phyloP scores from a whole-genome alignment of 179 eudicot species.

The Patellifolia procumbens region DNA sequence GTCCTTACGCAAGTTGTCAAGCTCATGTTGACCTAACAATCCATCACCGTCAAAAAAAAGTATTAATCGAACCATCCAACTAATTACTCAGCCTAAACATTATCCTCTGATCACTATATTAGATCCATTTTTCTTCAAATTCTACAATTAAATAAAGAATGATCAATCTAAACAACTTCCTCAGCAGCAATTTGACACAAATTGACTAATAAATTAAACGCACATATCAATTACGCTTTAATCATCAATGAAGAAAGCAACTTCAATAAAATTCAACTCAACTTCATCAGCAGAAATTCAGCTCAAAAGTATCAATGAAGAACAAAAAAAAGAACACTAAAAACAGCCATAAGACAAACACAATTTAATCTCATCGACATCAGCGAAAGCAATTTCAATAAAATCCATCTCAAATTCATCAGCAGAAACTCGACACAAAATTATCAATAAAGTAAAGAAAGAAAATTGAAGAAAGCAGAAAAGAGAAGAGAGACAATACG shows the following conservation, averaged over 20 bases:
- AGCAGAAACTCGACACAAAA: background rate
- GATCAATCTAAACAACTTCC: no score
- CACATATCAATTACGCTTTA: background rate
- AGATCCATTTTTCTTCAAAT: background rate
- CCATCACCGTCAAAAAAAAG: constrained; percentile 1
- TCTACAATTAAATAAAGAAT: background rate
- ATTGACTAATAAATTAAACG: background rate
- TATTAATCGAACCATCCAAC: background rate
- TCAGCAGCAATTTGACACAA: background rate
- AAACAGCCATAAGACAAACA: no score
- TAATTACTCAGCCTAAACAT: background rate
- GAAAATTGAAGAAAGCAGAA: background rate
- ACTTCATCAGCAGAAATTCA: background rate
- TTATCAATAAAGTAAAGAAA: background rate
- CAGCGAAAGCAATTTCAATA: background rate
- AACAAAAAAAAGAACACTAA: background rate
- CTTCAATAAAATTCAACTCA: background rate
- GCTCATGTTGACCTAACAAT: constrained; percentile 68
- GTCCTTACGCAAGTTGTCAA: constrained; percentile 67
- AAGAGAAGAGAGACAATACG: background rate
- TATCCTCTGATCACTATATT: no score
- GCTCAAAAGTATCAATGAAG: no score
- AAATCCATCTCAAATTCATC: background rate
- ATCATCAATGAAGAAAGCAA: background rate
- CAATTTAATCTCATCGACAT: no score